Evolutionary conservation across 2,329 filamentous ascomycete genomes (phyloP).

Genomic region (Huntiella bhutanensis): DNA sequence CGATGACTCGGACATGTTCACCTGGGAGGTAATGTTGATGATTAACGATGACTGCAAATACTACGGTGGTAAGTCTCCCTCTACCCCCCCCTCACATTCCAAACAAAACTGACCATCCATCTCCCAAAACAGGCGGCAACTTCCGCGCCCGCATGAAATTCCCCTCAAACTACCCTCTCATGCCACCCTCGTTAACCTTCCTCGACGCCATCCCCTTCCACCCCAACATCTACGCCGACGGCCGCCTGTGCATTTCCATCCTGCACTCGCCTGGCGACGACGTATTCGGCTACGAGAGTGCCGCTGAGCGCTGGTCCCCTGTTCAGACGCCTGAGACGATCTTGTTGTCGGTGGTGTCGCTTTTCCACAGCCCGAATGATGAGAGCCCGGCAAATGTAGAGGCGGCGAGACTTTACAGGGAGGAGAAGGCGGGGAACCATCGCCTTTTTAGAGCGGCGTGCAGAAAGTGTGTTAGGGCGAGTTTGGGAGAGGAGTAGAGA

Average conservation of each 20-base stretch:
- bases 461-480: slow-evolving; percentile 61
- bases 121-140: slow-evolving; percentile 49
- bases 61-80: slow-evolving; percentile 54
- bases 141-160: slow-evolving; percentile 77
- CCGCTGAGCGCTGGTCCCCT: slow-evolving; percentile 79
- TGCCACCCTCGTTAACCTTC: slow-evolving; percentile 80
- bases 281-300: slow-evolving; percentile 79
- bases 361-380: slow-evolving; percentile 83
- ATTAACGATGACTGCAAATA: slow-evolving; percentile 85
- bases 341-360: slow-evolving; percentile 73
- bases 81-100: background rate
- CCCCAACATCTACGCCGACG: slow-evolving; percentile 78
- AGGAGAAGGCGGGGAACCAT: slow-evolving; percentile 42
- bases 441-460: slow-evolving; percentile 65
- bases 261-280: slow-evolving; percentile 90
- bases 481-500: slow-evolving; percentile 48
- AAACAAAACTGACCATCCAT: background rate
- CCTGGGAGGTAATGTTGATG: slow-evolving; percentile 99
- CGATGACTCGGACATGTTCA: slow-evolving; percentile 71
- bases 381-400: slow-evolving; percentile 92
- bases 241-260: slow-evolving; percentile 91
- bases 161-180: slow-evolving; percentile 66
- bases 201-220: slow-evolving; percentile 71
- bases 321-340: slow-evolving; percentile 94
- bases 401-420: slow-evolving; percentile 72